Base-by-base conservation (phyloP, 1,284 basidiomycete species). In the Austroboletus niveus region DNA sequence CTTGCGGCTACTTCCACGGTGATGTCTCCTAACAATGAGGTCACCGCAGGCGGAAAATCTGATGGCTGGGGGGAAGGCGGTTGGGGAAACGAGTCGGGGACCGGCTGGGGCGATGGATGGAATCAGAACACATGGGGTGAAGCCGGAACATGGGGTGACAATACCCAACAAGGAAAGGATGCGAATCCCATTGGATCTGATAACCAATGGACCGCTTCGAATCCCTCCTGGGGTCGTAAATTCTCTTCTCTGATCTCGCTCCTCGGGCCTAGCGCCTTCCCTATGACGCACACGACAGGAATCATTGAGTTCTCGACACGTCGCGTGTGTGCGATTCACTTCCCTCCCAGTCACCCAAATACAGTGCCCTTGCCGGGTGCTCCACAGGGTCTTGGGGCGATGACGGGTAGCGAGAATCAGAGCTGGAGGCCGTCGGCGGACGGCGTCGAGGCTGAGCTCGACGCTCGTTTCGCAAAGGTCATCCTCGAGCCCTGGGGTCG, bases 401-500 rank as follows among this genome's bases (percentile, higher is more conserved):
- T 29, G 35, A 36, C 14, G 9, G 27, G 14, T 6, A 41, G 17
- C 45, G 49, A 42, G 43, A 43, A 27, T 29, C 34, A 10, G 15
- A 44, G 34, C 11, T 68, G 64, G 64, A 12, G 48, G 58, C 66
- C 60, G 20, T 66, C 68, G 17, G 65, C 74, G 1, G 69, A 68
- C 27, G 72, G 67, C 0, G 77, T 84, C 29, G 84, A 86, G 61
- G 72, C 69, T 9, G 75, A 76, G 35, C 68, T 86, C 10, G 75
- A 74, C 39, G 62, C 63, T 29, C 64, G 66, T 6, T 76, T 85
- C 48, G 75, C 72, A 6, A 74, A 75, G 55, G 68, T 85, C 36
- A 68, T 79, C 7, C 69, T 86, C 22, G 71, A 71, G 36, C 82
- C 85, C 2, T 84, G 82, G 83, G 72, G 72, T 56, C 55, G 68